Percentiles rank a stretch among this genome's conserved stretches.
Evolutionary conservation across 495 filamentous ascomycete species (phyloP).

Genomic region (Daldinia grandis): DNA sequence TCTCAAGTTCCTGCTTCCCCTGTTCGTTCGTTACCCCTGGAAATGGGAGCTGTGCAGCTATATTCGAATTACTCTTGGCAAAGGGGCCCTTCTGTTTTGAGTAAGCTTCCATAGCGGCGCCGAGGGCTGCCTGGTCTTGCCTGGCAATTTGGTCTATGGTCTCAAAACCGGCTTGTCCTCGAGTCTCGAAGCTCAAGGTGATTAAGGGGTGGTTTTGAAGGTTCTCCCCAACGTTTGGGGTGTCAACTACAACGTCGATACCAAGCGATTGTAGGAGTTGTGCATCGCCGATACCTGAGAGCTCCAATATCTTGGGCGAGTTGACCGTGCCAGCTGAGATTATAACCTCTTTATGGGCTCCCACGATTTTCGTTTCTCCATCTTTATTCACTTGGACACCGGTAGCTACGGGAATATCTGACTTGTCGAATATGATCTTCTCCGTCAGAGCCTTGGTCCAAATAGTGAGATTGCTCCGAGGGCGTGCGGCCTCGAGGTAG

Average conservation of each 20-base stretch:
- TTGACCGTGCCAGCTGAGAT: slow-evolving; percentile 60
- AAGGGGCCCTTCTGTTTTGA: slow-evolving; percentile 33
- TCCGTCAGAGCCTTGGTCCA: slow-evolving; percentile 48
- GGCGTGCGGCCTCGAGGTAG: slow-evolving; percentile 40
- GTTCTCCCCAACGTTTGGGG: slow-evolving; percentile 61
- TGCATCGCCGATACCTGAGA: slow-evolving; percentile 63
- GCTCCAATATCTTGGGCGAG: slow-evolving; percentile 62
- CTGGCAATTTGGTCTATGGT: neutral
- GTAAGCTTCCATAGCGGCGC: neutral
- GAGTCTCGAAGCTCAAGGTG: slow-evolving; percentile 8
- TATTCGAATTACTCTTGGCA: slow-evolving; percentile 68
- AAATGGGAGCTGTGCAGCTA: slow-evolving; percentile 77
- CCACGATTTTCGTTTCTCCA: slow-evolving; percentile 53
- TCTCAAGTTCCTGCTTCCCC: neutral
- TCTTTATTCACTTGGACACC: slow-evolving; percentile 59
- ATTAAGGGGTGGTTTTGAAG: slow-evolving; percentile 46
- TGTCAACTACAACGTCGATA: slow-evolving; percentile 55
- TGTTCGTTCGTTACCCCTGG: neutral
- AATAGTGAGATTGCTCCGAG: slow-evolving; percentile 52
- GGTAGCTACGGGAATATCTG: slow-evolving; percentile 30
- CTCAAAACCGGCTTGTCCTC: slow-evolving; percentile 46
- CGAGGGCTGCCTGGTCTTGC: neutral
- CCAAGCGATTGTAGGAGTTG: slow-evolving; percentile 53
- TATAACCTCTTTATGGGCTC: slow-evolving; percentile 61
- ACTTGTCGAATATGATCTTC: slow-evolving; percentile 53